Evolutionary conservation across 1,284 basidiomycete genomes (phyloP).

Genomic region (Boletellus deceptivus): DNA sequence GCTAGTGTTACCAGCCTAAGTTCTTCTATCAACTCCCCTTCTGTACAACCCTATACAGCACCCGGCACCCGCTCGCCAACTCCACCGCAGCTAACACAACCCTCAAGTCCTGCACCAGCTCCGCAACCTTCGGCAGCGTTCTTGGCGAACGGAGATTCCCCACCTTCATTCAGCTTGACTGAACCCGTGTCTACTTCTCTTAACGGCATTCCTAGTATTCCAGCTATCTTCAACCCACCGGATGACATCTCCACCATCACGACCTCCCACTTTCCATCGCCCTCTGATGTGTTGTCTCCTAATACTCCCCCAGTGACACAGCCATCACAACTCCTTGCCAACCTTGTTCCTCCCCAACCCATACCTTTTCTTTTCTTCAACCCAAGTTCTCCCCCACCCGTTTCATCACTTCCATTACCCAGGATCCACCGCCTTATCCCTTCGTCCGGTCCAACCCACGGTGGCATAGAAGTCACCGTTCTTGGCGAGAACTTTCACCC

Average conservation of each 20-base stretch:
- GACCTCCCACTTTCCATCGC: constrained; percentile 15
- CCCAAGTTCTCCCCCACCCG: constrained; percentile 43
- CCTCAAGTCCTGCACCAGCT: constrained; percentile 12
- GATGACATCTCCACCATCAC: constrained; percentile 15
- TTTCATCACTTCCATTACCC: constrained; percentile 51
- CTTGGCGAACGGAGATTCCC: constrained; percentile 9
- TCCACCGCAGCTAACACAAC: constrained; percentile 32
- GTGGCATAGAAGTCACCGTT: constrained; percentile 94
- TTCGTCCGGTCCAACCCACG: constrained; percentile 85
- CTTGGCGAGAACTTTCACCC: constrained; percentile 88
- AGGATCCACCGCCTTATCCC: constrained; percentile 87
- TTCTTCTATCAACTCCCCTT: constrained; percentile 47
- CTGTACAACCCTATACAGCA: constrained; percentile 31
- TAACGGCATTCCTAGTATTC: constrained; percentile 2
- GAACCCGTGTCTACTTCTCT: constrained; percentile 14
- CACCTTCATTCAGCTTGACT: constrained; percentile 6
- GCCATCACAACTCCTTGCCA: constrained; percentile 18
- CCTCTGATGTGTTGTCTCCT: constrained; percentile 21
- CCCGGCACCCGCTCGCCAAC: constrained; percentile 52
- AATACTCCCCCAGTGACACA: constrained; percentile 15
- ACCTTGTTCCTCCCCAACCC: constrained; percentile 26
- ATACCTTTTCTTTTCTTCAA: constrained; percentile 63
- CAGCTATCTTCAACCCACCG: constrained; percentile 14
- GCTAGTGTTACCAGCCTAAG: constrained; percentile 51
- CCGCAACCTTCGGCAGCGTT: constrained; percentile 10